These are phyloP conservation scores for Aechmea fasciata DNA, from an alignment of 176 grass and related monocot species.

Conservation along the genomic window DNA sequence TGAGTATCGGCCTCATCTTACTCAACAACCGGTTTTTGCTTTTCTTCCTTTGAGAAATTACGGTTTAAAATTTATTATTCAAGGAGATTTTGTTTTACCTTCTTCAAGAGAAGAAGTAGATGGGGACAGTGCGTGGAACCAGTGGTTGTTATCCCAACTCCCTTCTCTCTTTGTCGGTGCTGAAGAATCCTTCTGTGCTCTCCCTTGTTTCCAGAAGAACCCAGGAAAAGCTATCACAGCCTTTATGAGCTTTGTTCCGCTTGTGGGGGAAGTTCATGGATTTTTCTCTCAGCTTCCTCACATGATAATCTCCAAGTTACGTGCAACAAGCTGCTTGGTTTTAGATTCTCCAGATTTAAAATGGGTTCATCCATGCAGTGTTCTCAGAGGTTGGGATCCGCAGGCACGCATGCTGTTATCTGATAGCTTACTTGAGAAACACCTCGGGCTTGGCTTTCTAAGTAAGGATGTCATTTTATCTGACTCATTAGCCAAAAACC, in stretches of 20 bases:
- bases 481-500: conserved; percentile 66
- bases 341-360: conserved; percentile 53
- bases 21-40: conserved; percentile 89
- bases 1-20: conserved; percentile 58
- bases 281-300: conserved; percentile 81
- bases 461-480: conserved; percentile 64
- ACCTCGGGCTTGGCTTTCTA: conserved; percentile 82
- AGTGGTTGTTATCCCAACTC: conserved; percentile 89
- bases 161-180: conserved; percentile 69
- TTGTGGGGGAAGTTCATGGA: conserved; percentile 85
- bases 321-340: conserved; percentile 68
- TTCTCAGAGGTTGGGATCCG: conserved; percentile 70
- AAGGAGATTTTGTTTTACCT: conserved; percentile 90
- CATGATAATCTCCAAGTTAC: conserved; percentile 81
- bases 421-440: conserved; percentile 63
- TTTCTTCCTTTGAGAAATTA: conserved; percentile 95
- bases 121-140: conserved; percentile 95
- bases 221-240: conserved; percentile 77
- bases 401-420: conserved; percentile 53
- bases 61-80: conserved; percentile 94
- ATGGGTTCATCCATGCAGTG: conserved; percentile 71
- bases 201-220: conserved; percentile 56
- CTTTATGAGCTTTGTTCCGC: conserved; percentile 94
- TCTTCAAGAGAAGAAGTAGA: conserved; percentile 99
- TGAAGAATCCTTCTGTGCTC: conserved; percentile 66